These are phyloP conservation scores for Amaranthus palmeri DNA, from an alignment of 148 eudicot genomes.

Conservation along the genomic window DNA sequence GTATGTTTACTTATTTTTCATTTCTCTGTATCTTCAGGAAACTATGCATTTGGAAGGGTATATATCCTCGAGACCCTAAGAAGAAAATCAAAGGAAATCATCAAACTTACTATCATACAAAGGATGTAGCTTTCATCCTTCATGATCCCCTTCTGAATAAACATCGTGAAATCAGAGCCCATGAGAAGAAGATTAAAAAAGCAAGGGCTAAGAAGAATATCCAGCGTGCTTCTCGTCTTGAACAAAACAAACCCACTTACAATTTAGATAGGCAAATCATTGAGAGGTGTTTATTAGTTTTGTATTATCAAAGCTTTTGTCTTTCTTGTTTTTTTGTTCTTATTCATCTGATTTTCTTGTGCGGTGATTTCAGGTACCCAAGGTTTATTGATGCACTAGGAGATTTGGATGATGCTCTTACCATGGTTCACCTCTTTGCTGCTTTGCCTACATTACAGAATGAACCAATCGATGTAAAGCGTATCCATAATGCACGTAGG, in stretches of 20 bases:
- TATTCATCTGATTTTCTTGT: neutral
- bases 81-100: conserved; percentile 95
- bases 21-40: conserved; percentile 37
- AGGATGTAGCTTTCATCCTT: conserved; percentile 69
- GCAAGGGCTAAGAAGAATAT: conserved; percentile 73
- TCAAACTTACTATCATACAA: conserved; percentile 88
- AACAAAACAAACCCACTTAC: conserved; percentile 54
- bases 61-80: conserved; percentile 89
- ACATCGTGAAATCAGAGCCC: conserved; percentile 61
- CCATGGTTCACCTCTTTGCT: conserved; percentile 95
- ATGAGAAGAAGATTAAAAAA: conserved; percentile 70
- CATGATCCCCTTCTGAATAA: conserved; percentile 76
- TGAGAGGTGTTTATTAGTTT: conserved; percentile 54
- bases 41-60: conserved; percentile 84
- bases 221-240: conserved; percentile 63
- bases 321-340: neutral
- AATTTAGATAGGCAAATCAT: conserved; percentile 60
- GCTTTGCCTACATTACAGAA: conserved; percentile 76
- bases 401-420: conserved; percentile 86
- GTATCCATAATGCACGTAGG: conserved; percentile 88
- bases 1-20: neutral
- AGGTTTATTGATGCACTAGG: conserved; percentile 83
- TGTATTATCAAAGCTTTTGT: neutral
- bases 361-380: conserved; percentile 59
- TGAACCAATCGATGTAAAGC: conserved; percentile 66